Conservation (phyloP, 2,329 filamentous ascomycete species). For the Pseudogymnoascus sp. region DNA sequence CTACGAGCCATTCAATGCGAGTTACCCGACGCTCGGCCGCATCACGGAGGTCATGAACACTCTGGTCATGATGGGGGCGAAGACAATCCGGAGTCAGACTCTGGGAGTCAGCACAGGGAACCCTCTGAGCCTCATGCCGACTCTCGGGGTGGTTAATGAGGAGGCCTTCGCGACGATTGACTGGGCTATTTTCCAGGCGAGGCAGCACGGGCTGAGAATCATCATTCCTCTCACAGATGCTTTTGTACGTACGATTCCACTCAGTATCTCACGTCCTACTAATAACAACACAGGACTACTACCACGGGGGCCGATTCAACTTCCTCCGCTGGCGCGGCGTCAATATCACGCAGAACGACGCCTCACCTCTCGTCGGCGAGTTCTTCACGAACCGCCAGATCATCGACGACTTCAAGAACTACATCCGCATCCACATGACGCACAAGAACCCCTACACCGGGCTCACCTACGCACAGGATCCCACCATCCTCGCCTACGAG, state of each 20-base stretch:
- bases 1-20: conserved; percentile 35
- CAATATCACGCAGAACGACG: conserved; percentile 31
- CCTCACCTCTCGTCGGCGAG: conserved; percentile 29
- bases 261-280: background rate
- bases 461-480: conserved; percentile 39
- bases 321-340: conserved; percentile 40
- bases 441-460: conserved; percentile 40
- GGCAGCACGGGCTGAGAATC: conserved; percentile 36
- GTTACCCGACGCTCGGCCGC: conserved; percentile 39
- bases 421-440: conserved; percentile 36
- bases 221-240: conserved; percentile 40
- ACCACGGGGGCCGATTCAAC: conserved; percentile 42
- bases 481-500: conserved; percentile 42
- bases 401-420: conserved; percentile 37
- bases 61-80: conserved; percentile 37
- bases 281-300: conserved; percentile 33
- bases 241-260: conserved; percentile 27
- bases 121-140: conserved; percentile 38
- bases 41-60: conserved; percentile 39
- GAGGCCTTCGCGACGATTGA: conserved; percentile 39
- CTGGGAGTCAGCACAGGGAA: conserved; percentile 40
- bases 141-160: conserved; percentile 33
- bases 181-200: conserved; percentile 40
- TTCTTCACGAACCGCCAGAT: conserved; percentile 40
- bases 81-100: conserved; percentile 38